phyloP scores from a whole-genome alignment of 208 protist species.

The Trypanosomatidae sp. region DNA sequence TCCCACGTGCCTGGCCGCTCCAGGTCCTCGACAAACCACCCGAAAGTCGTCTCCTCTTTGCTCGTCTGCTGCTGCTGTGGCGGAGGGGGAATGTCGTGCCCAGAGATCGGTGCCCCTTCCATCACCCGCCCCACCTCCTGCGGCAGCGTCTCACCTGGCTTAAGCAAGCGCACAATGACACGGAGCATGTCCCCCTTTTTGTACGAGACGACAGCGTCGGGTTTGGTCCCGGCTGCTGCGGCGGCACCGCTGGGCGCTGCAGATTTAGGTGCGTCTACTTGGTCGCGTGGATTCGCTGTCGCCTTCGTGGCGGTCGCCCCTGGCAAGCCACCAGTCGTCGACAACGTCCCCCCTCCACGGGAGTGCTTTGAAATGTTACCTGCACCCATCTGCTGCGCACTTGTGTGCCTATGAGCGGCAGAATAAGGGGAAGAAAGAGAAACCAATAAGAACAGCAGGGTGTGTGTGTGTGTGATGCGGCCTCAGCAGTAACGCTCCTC shows the following conservation, averaged over 20 bases:
- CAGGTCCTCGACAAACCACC: slow-evolving; percentile 74
- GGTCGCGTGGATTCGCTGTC: background rate
- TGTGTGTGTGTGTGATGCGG: background rate
- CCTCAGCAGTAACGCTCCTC: background rate
- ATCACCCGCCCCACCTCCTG: slow-evolving; percentile 31
- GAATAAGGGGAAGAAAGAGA: background rate
- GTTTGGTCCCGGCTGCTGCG: background rate
- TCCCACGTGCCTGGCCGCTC: slow-evolving; percentile 60
- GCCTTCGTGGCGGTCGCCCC: background rate
- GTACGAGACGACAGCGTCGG: background rate
- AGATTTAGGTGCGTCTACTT: background rate
- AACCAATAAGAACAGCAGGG: background rate
- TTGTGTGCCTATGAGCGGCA: background rate
- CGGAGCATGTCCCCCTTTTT: slow-evolving; percentile 10
- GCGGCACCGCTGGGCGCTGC: background rate
- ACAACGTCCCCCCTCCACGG: background rate
- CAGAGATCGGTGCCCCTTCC: slow-evolving; percentile 1
- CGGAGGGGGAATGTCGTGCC: slow-evolving; percentile 13
- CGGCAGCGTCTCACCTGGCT: slow-evolving; percentile 24
- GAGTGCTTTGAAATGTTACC: slow-evolving; percentile 31
- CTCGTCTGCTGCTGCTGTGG: background rate
- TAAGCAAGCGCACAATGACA: slow-evolving; percentile 23
- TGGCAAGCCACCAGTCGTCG: background rate
- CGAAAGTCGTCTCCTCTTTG: slow-evolving; percentile 25
- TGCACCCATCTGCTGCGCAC: slow-evolving; percentile 35